A percentile compares a stretch with the other conserved stretches of the same genome.
Evolutionary conservation across 768 basidiomycete species (phyloP).

Genomic region (Suillus tomentosus): DNA sequence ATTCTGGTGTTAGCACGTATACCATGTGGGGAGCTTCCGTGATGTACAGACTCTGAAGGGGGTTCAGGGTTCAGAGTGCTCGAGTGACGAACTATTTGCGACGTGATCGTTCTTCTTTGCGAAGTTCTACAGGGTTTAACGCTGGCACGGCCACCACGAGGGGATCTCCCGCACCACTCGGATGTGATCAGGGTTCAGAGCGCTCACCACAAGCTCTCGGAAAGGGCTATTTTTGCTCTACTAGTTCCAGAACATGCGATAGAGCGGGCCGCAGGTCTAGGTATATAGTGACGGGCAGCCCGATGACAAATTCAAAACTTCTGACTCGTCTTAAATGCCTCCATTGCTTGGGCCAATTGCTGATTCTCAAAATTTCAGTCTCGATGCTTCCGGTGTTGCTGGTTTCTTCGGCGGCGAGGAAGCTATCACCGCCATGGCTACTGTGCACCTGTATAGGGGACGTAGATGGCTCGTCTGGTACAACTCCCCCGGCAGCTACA

Average conservation of each 20-base stretch:
- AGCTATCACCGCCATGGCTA: slow-evolving; percentile 31
- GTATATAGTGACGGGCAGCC: too few relatives aligned
- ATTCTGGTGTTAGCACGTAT: background rate
- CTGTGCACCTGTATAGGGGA: slow-evolving; percentile 30
- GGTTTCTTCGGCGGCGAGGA: slow-evolving; percentile 39
- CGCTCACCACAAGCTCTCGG: background rate
- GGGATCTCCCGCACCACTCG: background rate
- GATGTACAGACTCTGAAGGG: background rate
- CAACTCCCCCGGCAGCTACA: slow-evolving; percentile 35
- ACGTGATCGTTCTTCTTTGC: background rate
- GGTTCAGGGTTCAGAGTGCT: background rate
- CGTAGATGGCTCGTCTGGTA: slow-evolving; percentile 40
- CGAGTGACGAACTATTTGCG: background rate
- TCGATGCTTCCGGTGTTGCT: slow-evolving; percentile 33
- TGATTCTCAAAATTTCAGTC: slow-evolving; percentile 17
- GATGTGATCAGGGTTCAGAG: background rate
- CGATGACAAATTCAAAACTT: too few relatives aligned
- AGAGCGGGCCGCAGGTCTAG: background rate
- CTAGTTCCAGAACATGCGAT: background rate
- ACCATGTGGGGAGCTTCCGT: background rate
- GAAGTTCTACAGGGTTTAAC: background rate
- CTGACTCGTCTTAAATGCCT: slow-evolving; percentile 12
- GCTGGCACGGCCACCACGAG: background rate
- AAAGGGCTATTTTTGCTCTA: background rate
- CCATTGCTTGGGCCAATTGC: slow-evolving; percentile 18